These are phyloP conservation scores for Ascoidea asiatica DNA, from an alignment of 805 yeast species.

Conservation along the genomic window DNA sequence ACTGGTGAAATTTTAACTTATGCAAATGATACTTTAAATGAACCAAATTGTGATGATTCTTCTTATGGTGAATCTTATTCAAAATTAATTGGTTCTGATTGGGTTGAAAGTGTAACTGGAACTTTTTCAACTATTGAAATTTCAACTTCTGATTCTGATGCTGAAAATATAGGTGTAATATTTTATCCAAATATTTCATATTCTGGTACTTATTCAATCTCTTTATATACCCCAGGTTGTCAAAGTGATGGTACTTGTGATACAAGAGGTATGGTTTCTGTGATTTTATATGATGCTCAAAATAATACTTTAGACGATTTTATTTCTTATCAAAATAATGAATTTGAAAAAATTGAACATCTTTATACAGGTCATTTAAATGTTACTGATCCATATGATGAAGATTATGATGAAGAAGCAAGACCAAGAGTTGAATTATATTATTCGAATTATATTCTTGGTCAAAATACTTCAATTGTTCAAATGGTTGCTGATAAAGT, in stretches of 20 bases:
- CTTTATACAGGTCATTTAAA: slow-evolving; percentile 59
- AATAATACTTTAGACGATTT: slow-evolving; percentile 24
- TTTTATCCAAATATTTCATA: slow-evolving; percentile 58
- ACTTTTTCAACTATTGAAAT: slow-evolving; percentile 21
- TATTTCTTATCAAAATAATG: slow-evolving; percentile 61
- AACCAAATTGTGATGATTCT: slow-evolving; percentile 37
- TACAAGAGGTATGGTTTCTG: slow-evolving; percentile 67
- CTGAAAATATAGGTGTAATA: slow-evolving; percentile 25
- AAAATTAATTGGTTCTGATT: slow-evolving; percentile 15
- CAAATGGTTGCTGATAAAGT: slow-evolving; percentile 64
- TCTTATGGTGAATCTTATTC: slow-evolving; percentile 16
- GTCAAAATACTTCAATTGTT: slow-evolving; percentile 19
- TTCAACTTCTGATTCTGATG: slow-evolving; percentile 19
- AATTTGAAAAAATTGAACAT: slow-evolving; percentile 66
- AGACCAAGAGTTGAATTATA: slow-evolving; percentile 31
- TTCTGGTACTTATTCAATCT: slow-evolving; percentile 63
- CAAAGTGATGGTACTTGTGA: slow-evolving; percentile 49
- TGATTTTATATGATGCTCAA: slow-evolving; percentile 38
- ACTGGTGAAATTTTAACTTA: slow-evolving; percentile 42
- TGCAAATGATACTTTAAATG: slow-evolving; percentile 65
- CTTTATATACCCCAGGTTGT: slow-evolving; percentile 85
- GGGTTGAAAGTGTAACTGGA: slow-evolving; percentile 18
- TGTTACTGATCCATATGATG: slow-evolving; percentile 16
- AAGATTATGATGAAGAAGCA: slow-evolving; percentile 11
- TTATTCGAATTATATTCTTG: slow-evolving; percentile 20